A percentile compares a stretch with the other conserved stretches of the same genome.
phyloP scores from a whole-genome alignment of 768 basidiomycete genomes.

The Chalciporus pseudorubinellus region DNA sequence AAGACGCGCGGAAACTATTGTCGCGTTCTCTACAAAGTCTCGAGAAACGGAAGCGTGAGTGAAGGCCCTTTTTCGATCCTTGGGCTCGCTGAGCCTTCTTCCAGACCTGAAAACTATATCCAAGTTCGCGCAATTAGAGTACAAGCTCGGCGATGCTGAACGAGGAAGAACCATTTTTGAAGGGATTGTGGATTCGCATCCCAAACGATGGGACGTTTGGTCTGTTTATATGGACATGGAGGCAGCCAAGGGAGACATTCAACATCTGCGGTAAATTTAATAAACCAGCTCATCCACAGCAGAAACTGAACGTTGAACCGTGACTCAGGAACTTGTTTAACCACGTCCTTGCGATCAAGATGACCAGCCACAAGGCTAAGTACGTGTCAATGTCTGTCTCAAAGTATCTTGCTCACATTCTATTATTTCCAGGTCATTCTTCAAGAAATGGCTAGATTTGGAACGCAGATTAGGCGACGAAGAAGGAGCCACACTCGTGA shows the following conservation, averaged over 20 bases:
- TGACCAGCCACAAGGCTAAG: constrained; percentile 97
- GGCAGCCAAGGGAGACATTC: constrained; percentile 73
- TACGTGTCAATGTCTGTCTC: constrained; percentile 37
- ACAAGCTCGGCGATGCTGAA: constrained; percentile 90
- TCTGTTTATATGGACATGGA: constrained; percentile 98
- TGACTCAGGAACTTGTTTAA: constrained; percentile 76
- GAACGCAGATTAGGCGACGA: constrained; percentile 88
- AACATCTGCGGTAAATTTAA: constrained; percentile 61
- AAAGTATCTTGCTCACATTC: constrained; percentile 6
- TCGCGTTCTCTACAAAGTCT: constrained; percentile 87
- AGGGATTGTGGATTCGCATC: constrained; percentile 93
- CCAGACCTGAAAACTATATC: constrained; percentile 94
- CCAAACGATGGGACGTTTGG: constrained; percentile 95
- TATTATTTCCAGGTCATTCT: constrained; percentile 63
- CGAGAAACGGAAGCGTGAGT: constrained; percentile 90
- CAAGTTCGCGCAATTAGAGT: constrained; percentile 93
- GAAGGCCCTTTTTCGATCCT: not conserved
- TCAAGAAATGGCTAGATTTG: constrained; percentile 95
- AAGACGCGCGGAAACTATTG: constrained; percentile 81
- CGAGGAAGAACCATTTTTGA: constrained; percentile 95
- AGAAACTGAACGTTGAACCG: constrained; percentile 4
- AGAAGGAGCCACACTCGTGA: constrained; percentile 75
- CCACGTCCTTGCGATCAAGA: constrained; percentile 77
- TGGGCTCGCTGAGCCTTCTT: not conserved
- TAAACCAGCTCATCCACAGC: not conserved